These are phyloP conservation scores for Stagonosporopsis vannaccii DNA, from an alignment of 2,329 filamentous ascomycete species.

Conservation along the genomic window DNA sequence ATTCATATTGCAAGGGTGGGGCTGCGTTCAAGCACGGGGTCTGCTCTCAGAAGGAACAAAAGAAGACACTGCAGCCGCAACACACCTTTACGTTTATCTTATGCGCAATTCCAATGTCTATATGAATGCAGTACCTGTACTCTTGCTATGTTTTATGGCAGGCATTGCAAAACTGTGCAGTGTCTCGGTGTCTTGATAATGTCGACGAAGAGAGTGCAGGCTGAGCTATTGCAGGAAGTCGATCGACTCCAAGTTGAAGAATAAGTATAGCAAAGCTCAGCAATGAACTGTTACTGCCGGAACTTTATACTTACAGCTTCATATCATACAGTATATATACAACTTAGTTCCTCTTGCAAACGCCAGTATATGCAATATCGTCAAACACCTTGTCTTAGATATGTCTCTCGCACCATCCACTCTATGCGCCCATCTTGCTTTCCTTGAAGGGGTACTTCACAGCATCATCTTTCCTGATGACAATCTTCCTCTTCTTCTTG, in stretches of 20 bases:
- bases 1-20: no score
- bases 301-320: neutral
- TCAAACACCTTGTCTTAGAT: neutral
- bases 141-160: no score
- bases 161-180: no score
- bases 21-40: no score
- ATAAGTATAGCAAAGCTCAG: neutral
- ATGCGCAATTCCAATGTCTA: no score
- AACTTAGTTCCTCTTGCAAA: neutral
- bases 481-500: conserved; percentile 91
- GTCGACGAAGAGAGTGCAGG: no score
- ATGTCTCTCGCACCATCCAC: neutral
- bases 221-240: neutral
- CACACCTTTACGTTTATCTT: no score
- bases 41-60: no score
- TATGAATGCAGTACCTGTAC: no score
- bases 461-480: conserved; percentile 82
- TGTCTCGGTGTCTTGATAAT: no score
- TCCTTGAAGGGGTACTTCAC: conserved; percentile 70
- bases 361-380: neutral
- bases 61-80: no score
- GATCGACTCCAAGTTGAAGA: neutral
- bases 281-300: no score
- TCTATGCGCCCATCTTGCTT: conserved; percentile 34
- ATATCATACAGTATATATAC: conserved; percentile 13